Evolutionary conservation across 1,139 yeast genomes (phyloP).

Genomic region (Pichia sp.): DNA sequence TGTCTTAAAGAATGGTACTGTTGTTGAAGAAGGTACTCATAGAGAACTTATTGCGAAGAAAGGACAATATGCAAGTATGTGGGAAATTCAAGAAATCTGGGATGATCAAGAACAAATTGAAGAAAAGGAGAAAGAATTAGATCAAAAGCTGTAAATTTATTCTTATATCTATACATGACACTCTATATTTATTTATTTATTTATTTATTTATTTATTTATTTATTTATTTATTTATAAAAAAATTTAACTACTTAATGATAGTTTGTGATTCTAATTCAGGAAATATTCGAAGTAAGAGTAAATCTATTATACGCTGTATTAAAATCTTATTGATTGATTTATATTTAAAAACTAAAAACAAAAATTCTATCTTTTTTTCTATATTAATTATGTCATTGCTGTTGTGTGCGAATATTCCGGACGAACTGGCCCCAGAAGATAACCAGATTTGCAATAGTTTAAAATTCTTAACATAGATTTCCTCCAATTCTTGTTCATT

Average conservation of each 20-base stretch:
- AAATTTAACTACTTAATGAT: neutral
- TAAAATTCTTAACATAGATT: constrained; percentile 13
- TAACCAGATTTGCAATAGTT: constrained; percentile 6
- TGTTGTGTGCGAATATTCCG: constrained; percentile 1
- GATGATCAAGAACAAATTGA: constrained; percentile 41
- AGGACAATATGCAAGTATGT: constrained; percentile 68
- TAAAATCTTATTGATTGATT: constrained; percentile 37
- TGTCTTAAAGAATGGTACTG: constrained; percentile 71
- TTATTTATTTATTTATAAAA: neutral
- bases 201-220: neutral
- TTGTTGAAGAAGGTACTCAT: constrained; percentile 86
- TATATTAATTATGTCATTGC: neutral
- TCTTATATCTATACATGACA: too few relatives aligned
- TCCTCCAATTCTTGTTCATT: constrained; percentile 22
- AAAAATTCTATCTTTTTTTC: constrained; percentile 21
- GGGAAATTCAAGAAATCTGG: constrained; percentile 88
- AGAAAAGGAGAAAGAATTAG: constrained; percentile 22
- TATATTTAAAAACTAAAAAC: constrained; percentile 33
- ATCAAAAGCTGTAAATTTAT: neutral
- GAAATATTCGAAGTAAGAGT: constrained; percentile 32
- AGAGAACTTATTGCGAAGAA: constrained; percentile 45
- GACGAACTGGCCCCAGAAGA: neutral
- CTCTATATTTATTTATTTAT: neutral
- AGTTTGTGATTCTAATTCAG: constrained; percentile 29
- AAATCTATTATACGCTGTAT: constrained; percentile 36